Percentiles rank a stretch among this genome's conserved stretches.
Conservation (phyloP, 148 eudicot species). For the Euryodendron excelsum region DNA sequence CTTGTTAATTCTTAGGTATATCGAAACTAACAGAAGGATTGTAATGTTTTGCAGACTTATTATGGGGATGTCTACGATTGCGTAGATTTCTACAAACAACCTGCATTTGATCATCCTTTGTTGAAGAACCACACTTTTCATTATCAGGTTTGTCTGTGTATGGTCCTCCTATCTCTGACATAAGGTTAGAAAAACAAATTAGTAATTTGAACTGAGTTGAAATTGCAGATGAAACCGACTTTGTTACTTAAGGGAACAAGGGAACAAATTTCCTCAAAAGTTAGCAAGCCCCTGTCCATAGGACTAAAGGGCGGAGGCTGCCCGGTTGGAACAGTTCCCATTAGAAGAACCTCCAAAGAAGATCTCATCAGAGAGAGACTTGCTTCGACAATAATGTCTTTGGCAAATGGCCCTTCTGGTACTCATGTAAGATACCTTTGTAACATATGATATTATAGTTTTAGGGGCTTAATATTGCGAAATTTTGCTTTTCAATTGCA, state of each 20-base stretch:
- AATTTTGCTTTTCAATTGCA: too few relatives aligned
- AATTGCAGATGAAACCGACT: conserved; percentile 1
- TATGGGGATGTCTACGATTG: too few relatives aligned
- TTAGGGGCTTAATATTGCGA: too few relatives aligned
- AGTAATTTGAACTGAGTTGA: neutral
- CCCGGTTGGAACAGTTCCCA: neutral
- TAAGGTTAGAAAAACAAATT: too few relatives aligned
- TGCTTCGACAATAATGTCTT: neutral
- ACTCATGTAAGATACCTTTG: neutral
- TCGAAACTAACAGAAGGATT: neutral
- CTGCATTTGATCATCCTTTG: too few relatives aligned
- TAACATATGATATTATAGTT: too few relatives aligned
- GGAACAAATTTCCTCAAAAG: neutral
- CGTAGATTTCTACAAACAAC: too few relatives aligned
- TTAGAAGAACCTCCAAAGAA: neutral
- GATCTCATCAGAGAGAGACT: neutral
- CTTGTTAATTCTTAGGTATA: neutral
- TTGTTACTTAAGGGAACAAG: neutral
- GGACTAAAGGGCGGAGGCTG: neutral
- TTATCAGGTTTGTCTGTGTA: neutral
- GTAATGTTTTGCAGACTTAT: too few relatives aligned
- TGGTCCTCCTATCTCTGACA: too few relatives aligned
- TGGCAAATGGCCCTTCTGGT: neutral
- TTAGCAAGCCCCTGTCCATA: neutral
- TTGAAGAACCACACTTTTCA: neutral